phyloP scores from a whole-genome alignment of 768 basidiomycete genomes.

The Mycena maculata region DNA sequence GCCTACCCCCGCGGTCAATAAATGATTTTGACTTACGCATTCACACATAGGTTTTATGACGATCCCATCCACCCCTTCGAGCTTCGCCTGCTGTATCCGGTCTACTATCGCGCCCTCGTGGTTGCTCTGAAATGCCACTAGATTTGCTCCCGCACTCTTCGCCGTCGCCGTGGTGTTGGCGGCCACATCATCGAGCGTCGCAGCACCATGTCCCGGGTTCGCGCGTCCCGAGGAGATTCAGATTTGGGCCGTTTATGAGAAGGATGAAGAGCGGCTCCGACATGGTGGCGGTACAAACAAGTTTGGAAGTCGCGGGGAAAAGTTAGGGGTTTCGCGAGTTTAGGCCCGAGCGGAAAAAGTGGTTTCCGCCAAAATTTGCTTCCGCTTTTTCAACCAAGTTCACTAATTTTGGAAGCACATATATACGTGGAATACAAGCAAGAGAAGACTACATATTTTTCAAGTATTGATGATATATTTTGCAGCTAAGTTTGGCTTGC shows the following conservation, averaged over 20 bases:
- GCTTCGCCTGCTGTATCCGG: slow-evolving; percentile 35
- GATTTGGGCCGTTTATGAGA: slow-evolving; percentile 38
- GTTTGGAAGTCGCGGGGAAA: slow-evolving; percentile 2
- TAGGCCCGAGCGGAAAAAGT: neutral
- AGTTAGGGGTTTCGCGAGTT: neutral
- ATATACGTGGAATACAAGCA: too few relatives aligned
- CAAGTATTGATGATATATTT: too few relatives aligned
- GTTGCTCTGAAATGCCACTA: slow-evolving; percentile 39
- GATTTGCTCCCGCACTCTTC: slow-evolving; percentile 20
- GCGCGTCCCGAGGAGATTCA: slow-evolving; percentile 36
- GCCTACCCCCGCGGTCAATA: slow-evolving; percentile 9
- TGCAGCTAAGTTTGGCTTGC: too few relatives aligned
- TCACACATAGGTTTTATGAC: slow-evolving; percentile 37
- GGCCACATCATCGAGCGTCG: slow-evolving; percentile 34
- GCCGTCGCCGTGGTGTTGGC: slow-evolving; percentile 21
- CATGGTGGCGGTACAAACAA: too few relatives aligned
- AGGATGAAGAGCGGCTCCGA: slow-evolving; percentile 25
- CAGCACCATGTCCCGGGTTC: slow-evolving; percentile 36
- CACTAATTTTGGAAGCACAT: too few relatives aligned
- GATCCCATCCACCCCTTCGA: slow-evolving; percentile 37
- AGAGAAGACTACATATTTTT: too few relatives aligned
- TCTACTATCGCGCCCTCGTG: slow-evolving; percentile 40
- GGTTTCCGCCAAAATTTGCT: neutral
- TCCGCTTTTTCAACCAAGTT: neutral
- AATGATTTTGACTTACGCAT: neutral